These are phyloP conservation scores for Isatis tinctoria DNA, from an alignment of 345 rosid species.

Conservation along the genomic window DNA sequence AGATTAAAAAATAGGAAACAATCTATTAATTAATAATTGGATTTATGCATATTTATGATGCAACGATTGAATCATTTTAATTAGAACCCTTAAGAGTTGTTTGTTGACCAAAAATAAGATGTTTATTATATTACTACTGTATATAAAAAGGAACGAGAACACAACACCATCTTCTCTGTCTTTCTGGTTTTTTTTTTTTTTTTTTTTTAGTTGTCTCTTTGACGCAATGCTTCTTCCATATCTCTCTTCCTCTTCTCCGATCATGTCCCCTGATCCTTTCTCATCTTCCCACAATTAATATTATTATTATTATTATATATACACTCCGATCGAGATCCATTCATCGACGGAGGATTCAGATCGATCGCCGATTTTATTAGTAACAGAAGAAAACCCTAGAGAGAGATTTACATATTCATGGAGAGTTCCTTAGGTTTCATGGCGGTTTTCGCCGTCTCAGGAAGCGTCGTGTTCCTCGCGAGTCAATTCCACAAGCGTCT, in stretches of 20 bases:
- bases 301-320: not conserved
- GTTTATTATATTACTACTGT: not conserved
- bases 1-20: not conserved
- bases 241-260: constrained; percentile 22
- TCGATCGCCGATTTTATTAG: not conserved
- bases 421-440: constrained; percentile 51
- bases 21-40: not conserved
- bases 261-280: constrained; percentile 22
- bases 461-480: constrained; percentile 71
- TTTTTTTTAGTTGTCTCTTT: not conserved
- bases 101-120: constrained; percentile 14
- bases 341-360: not conserved
- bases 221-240: constrained; percentile 23
- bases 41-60: not conserved
- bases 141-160: not conserved
- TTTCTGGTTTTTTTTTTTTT: not conserved
- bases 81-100: not conserved
- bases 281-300: not conserved
- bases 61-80: not conserved
- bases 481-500: constrained; percentile 69
- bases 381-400: not conserved
- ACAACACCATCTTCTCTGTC: not conserved
- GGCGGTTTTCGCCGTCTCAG: constrained; percentile 86
- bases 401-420: constrained; percentile 15
- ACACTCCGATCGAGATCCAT: not conserved